Conservation (phyloP, 139 green algal species). For the Closterium sp. region DNA sequence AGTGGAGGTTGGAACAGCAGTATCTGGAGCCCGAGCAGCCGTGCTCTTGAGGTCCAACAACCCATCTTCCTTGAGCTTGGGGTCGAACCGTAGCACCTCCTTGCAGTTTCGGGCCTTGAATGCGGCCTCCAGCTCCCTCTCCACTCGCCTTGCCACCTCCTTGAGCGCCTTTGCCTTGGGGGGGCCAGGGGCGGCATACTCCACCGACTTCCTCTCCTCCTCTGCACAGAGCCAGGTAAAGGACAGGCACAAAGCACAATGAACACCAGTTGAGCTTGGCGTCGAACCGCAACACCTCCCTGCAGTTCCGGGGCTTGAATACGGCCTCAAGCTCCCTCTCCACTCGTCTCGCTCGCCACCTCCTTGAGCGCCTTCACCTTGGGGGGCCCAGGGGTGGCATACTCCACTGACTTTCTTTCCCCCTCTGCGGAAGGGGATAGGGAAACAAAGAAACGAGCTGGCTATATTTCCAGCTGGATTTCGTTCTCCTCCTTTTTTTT, state of each 20-base stretch:
- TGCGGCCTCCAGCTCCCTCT: slow-evolving; percentile 7
- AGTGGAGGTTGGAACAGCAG: slow-evolving; percentile 21
- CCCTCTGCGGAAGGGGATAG: background rate
- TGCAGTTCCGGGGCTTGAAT: slow-evolving; percentile 21
- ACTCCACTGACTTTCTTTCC: no score
- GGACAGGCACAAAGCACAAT: no score
- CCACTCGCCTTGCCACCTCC: slow-evolving; percentile 36
- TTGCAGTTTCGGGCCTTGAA: slow-evolving; percentile 13
- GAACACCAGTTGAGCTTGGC: slow-evolving; percentile 52
- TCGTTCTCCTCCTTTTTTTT: no score
- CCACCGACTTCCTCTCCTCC: slow-evolving; percentile 23
- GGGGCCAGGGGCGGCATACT: slow-evolving; percentile 9
- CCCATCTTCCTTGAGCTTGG: slow-evolving; percentile 51
- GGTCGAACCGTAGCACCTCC: slow-evolving; percentile 48
- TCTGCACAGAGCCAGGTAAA: background rate
- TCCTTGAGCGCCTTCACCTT: slow-evolving; percentile 34
- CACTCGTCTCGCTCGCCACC: slow-evolving; percentile 39
- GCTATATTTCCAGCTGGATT: background rate
- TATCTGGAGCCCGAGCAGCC: slow-evolving; percentile 25
- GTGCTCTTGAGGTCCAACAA: slow-evolving; percentile 51
- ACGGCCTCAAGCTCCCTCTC: slow-evolving; percentile 28
- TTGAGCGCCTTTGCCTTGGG: slow-evolving; percentile 25
- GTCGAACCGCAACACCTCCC: slow-evolving; percentile 50
- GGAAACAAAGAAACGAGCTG: background rate
- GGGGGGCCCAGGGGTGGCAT: slow-evolving; percentile 21